phyloP scores from a whole-genome alignment of 2,329 filamentous ascomycete genomes.

The Aspergillus pseudotamarii region DNA sequence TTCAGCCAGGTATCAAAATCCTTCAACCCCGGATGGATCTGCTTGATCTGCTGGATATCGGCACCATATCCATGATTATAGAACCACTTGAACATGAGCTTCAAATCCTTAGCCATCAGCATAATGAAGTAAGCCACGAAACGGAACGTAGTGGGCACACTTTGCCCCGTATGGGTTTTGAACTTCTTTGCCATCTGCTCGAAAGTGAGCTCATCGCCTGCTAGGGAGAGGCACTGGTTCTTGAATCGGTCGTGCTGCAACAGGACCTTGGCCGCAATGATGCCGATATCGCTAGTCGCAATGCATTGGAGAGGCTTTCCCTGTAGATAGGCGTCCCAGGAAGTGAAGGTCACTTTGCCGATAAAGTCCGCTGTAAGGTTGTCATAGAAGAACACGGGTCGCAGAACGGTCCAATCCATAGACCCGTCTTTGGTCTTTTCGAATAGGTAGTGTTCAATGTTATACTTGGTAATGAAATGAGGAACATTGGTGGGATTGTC shows the following conservation, averaged over 20 bases:
- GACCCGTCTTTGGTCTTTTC: constrained; percentile 39
- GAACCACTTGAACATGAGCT: constrained; percentile 57
- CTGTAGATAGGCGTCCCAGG: constrained; percentile 43
- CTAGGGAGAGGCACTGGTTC: constrained; percentile 41
- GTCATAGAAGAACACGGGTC: constrained; percentile 66
- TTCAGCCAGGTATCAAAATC: constrained; percentile 53
- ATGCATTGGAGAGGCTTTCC: constrained; percentile 50
- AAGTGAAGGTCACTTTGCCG: constrained; percentile 52
- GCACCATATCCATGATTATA: constrained; percentile 50
- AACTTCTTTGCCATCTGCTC: constrained; percentile 50
- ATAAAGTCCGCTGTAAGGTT: constrained; percentile 52
- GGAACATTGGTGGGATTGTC: constrained; percentile 59
- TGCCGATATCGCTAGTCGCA: constrained; percentile 53
- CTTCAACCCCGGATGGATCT: constrained; percentile 50
- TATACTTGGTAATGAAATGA: constrained; percentile 65
- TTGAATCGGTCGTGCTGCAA: constrained; percentile 49
- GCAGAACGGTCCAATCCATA: constrained; percentile 65
- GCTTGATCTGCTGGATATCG: constrained; percentile 48
- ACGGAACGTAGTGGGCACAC: constrained; percentile 46
- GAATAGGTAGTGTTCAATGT: constrained; percentile 64
- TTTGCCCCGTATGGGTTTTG: constrained; percentile 48
- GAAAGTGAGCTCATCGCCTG: constrained; percentile 56
- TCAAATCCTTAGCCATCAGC: constrained; percentile 48
- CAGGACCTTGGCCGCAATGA: constrained; percentile 55
- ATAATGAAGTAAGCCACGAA: constrained; percentile 45